A percentile compares a stretch with the other conserved stretches of the same genome.
phyloP scores from a whole-genome alignment of 495 filamentous ascomycete species.

The Penicillium angulare region DNA sequence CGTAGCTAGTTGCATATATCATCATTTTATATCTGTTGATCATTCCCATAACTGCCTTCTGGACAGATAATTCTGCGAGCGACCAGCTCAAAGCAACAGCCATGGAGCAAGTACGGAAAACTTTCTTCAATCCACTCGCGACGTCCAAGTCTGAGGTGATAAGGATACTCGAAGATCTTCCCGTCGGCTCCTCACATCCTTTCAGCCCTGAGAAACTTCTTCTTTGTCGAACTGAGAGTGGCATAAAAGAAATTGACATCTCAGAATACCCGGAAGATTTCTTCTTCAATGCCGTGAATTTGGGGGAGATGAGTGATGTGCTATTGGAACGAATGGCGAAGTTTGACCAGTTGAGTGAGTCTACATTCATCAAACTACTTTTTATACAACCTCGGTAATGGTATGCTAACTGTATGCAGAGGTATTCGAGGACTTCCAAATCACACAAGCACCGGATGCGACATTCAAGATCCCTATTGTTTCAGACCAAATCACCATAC shows the following conservation, averaged over 20 bases:
- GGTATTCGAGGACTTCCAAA: conserved; percentile 18
- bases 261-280: conserved; percentile 22
- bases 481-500: conserved; percentile 17
- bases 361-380: too few species aligned
- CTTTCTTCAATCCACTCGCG: conserved; percentile 23
- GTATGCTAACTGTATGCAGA: conserved; percentile 8
- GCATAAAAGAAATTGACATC: conserved; percentile 26
- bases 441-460: conserved; percentile 21
- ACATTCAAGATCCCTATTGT: conserved; percentile 26
- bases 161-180: conserved; percentile 18
- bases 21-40: too few species aligned
- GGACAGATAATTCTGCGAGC: too few species aligned
- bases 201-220: conserved; percentile 25
- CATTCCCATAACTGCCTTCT: too few species aligned
- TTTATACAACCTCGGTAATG: neutral
- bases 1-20: too few species aligned
- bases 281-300: conserved; percentile 27
- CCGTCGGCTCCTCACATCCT: conserved; percentile 27
- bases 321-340: conserved; percentile 20
- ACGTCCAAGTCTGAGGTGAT: conserved; percentile 19
- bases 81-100: too few species aligned
- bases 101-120: conserved; percentile 24
- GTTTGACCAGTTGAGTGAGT: conserved; percentile 18
- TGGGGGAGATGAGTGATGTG: conserved; percentile 23
- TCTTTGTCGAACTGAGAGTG: conserved; percentile 19